Base-by-base conservation (phyloP, 2,329 filamentous ascomycete species). In the Verticillium alfalfae region DNA sequence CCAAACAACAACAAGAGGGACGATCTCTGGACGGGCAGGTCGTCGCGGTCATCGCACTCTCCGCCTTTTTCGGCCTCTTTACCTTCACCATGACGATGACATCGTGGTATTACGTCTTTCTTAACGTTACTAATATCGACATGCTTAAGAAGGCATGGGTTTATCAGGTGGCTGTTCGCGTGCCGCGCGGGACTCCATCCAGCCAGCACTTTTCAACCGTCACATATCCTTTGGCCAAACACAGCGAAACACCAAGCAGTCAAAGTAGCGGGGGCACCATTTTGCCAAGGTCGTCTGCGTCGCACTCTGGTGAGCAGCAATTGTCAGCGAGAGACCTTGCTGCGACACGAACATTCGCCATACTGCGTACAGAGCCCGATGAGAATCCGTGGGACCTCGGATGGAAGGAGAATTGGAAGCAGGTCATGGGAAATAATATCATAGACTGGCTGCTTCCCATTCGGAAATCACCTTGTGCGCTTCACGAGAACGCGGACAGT, bases 371-470 rank as follows among this genome's bases (percentile, higher is more conserved):
- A 0, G 79, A 86, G 3, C 82, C 85, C 0, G 88, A 91, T 10
- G 88, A 95, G 67, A 97, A 97, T 67, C 92, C 92, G 0, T 99
- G 92, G 88, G 86, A 96, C 68, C 78, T 95, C 1, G 91, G 90
- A 2, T 76, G 77, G 9, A 80, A 84, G 64, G 76, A 80, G 34
- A 98, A 98, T 70, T 88, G 93, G 76, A 85, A 86, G 66, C 84
- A 88, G 15, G 85, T 97, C 31, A 92, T 99, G 88, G 94, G 94
- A 0, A 76, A 83, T 56, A 84, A 77, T 22, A 66, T 87, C 2
- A 64, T 88, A 15, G 90, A 97, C 63, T 98, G 93, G 93, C 70
- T 97, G 13, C 75, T 97, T 1, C 94, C 94, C 0, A 72, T 96
- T 38, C 85, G 81, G 61, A 81, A 84, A 63, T 92, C 90, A 5